Evolutionary conservation across 805 yeast species (phyloP), one percentile per base, ranked within the genome.

Genomic region (Zygotorulaspora sp.): DNA sequence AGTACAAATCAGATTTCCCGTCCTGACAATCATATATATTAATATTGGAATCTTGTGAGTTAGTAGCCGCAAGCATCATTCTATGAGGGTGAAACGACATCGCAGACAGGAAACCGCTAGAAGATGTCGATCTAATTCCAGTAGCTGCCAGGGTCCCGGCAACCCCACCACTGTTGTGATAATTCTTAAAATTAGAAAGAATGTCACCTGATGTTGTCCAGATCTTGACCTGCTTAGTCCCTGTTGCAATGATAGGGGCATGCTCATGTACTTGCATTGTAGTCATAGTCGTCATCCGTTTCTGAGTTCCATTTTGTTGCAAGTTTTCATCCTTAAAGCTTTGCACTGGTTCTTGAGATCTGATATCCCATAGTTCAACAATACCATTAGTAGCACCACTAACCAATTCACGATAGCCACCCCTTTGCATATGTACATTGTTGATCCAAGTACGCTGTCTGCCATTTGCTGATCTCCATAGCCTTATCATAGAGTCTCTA

Each of bases 341-440:
- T 5, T 73, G 65, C 2, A 90, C 84, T 0, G 96, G 90, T 7
- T 77, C 77, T 37, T 76, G 74, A 24, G 68, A 58, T 43, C 98
- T 70, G 20, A 92, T 81, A 62, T 92, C 98, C 97, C 97, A 92
- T 17, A 92, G 58, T 40, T 81, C 83, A 3, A 92, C 83, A 30
- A 71, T 67, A 2, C 98, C 97, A 53, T 85, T 92, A 0, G 83
- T 66, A 6, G 83, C 72, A 0, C 95, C 97, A 46, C 90, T 79
- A 2, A 83, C 82, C 31, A 92, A 70, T 57, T 92, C 98, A 40
- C 98, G 71, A 51, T 78, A 77, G 0, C 98, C 98, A 25, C 98
- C 98, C 52, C 98, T 72, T 66, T 92, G 98, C 94, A 92, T 83
- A 53, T 86, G 95, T 7, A 89, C 79, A 49, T 83, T 86, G 31